Conservation (phyloP, 2,329 filamentous ascomycete genomes). For the Phyllosticta citrichinensis region DNA sequence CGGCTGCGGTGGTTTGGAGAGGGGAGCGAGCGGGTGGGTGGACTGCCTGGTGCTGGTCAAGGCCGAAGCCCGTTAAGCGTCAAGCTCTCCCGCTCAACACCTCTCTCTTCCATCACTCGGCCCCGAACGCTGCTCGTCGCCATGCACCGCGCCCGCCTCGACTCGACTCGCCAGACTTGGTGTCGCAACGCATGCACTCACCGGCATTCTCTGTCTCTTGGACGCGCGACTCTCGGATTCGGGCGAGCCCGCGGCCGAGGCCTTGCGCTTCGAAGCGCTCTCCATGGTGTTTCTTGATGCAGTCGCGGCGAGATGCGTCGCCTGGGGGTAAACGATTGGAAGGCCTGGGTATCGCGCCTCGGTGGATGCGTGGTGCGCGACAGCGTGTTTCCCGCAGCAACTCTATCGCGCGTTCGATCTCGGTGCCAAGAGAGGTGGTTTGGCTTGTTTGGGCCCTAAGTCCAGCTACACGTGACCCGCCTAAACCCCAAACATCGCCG, state of each 20-base stretch:
- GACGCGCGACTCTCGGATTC: slow-evolving; percentile 44
- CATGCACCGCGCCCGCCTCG: slow-evolving; percentile 1
- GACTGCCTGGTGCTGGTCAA: slow-evolving; percentile 14
- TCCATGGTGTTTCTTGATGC: slow-evolving; percentile 24
- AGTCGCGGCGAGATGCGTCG: not conserved
- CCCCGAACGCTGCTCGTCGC: slow-evolving; percentile 12
- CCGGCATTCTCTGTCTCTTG: slow-evolving; percentile 50
- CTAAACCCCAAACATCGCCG: not conserved
- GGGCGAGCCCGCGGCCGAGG: slow-evolving; percentile 36
- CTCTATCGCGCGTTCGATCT: slow-evolving; percentile 11
- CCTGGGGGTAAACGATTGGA: not conserved
- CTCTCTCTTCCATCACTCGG: not conserved
- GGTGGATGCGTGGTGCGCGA: slow-evolving; percentile 8
- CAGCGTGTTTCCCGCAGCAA: slow-evolving; percentile 9
- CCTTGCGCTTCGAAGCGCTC: slow-evolving; percentile 47
- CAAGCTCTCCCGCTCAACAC: slow-evolving; percentile 8
- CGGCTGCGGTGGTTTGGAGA: slow-evolving; percentile 17
- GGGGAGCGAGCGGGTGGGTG: slow-evolving; percentile 19
- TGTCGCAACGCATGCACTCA: slow-evolving; percentile 32
- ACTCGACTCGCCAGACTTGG: not conserved
- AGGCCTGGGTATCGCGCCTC: slow-evolving; percentile 7
- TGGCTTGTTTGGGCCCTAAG: not conserved
- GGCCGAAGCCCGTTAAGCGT: slow-evolving; percentile 11
- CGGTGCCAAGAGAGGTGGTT: slow-evolving; percentile 5
- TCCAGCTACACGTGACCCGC: not conserved